Conservation (phyloP, 2,329 filamentous ascomycete genomes). For the Penicillium sp. region DNA sequence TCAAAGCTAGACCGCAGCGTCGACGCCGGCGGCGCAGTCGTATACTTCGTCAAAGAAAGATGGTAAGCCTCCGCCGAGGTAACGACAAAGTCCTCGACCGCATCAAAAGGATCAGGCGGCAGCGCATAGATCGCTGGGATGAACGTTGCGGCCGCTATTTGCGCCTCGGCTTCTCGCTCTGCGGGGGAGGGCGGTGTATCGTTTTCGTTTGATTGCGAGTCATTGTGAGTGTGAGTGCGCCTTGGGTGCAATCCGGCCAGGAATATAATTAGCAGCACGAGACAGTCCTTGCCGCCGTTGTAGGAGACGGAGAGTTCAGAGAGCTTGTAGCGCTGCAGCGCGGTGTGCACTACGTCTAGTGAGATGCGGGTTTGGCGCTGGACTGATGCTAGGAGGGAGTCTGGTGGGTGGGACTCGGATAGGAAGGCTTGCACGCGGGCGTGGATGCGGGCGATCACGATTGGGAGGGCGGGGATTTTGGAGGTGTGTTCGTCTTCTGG, state of each 20-base stretch:
- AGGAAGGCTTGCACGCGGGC: slow-evolving; percentile 62
- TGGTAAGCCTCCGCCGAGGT: slow-evolving; percentile 65
- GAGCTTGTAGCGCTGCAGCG: slow-evolving; percentile 70
- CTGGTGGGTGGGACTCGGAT: slow-evolving; percentile 53
- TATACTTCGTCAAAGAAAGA: slow-evolving; percentile 70
- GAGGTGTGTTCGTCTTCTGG: neutral
- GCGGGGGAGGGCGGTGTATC: slow-evolving; percentile 38
- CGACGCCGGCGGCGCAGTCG: slow-evolving; percentile 52
- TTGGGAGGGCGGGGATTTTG: slow-evolving; percentile 41
- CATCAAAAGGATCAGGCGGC: slow-evolving; percentile 73
- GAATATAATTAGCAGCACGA: slow-evolving; percentile 84
- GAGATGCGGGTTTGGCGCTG: slow-evolving; percentile 72
- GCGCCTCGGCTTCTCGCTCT: slow-evolving; percentile 3
- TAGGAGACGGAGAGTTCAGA: slow-evolving; percentile 84
- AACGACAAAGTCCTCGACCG: slow-evolving; percentile 81
- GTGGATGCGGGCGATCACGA: slow-evolving; percentile 64
- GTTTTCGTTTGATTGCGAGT: slow-evolving; percentile 13
- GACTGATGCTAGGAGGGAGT: slow-evolving; percentile 56
- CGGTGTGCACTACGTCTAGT: slow-evolving; percentile 69
- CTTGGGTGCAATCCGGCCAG: slow-evolving; percentile 57
- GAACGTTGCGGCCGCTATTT: slow-evolving; percentile 16
- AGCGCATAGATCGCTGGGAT: slow-evolving; percentile 88
- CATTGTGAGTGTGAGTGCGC: neutral
- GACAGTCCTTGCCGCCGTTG: slow-evolving; percentile 96
- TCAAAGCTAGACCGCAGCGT: slow-evolving; percentile 76